phyloP scores from a whole-genome alignment of 768 basidiomycete genomes.

The Lentinus brumalis region DNA sequence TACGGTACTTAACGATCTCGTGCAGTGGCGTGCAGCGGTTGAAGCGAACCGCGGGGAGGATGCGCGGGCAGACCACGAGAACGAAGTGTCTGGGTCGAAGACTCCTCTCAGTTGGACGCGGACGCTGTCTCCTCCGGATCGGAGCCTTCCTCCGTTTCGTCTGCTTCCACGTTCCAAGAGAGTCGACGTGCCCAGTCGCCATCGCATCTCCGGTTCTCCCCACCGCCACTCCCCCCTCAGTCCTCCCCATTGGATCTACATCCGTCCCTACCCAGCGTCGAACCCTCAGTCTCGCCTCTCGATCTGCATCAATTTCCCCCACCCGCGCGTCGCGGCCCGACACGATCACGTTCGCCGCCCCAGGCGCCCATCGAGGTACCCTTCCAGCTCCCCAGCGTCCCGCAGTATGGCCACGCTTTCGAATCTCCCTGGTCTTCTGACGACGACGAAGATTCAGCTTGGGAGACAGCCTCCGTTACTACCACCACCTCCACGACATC shows the following conservation, averaged over 20 bases:
- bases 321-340: conserved; percentile 18
- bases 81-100: conserved; percentile 44
- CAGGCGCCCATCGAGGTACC: conserved; percentile 23
- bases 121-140: conserved; percentile 32
- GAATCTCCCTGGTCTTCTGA: conserved; percentile 73
- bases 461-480: conserved; percentile 69
- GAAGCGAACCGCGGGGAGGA: conserved; percentile 40
- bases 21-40: conserved; percentile 60
- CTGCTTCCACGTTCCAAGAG: conserved; percentile 27
- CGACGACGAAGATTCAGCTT: conserved; percentile 77
- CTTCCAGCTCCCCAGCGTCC: conserved; percentile 15
- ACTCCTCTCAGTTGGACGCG: conserved; percentile 35
- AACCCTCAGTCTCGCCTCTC: conserved; percentile 14
- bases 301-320: conserved; percentile 24
- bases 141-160: conserved; percentile 24
- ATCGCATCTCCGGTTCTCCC: conserved; percentile 32
- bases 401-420: conserved; percentile 25
- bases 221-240: conserved; percentile 48
- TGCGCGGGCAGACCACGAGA: conserved; percentile 66
- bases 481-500: conserved; percentile 65
- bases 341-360: conserved; percentile 24
- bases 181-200: conserved; percentile 32
- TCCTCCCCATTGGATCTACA: neutral
- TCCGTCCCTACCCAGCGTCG: neutral
- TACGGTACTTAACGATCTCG: conserved; percentile 45